These are phyloP conservation scores for Hirschfeldia incana DNA, from an alignment of 345 rosid species.

Conservation along the genomic window DNA sequence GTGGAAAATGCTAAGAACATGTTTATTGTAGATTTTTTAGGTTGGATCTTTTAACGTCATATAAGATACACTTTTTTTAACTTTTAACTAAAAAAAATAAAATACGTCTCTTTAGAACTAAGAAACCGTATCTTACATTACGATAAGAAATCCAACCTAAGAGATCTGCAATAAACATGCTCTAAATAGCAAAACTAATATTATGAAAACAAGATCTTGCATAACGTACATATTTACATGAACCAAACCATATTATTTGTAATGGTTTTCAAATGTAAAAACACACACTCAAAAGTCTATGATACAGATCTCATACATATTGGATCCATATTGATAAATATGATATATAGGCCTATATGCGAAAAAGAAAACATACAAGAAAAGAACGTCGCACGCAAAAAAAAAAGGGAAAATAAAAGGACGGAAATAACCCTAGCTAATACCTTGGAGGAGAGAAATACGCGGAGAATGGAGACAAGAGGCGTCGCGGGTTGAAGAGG, in stretches of 20 bases:
- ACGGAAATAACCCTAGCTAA: slow-evolving; percentile 3
- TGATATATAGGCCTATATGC: background rate
- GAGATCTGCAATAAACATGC: too few relatives aligned
- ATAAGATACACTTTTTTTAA: too few relatives aligned
- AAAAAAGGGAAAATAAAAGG: too few relatives aligned
- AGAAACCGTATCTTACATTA: too few relatives aligned
- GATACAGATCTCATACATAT: background rate
- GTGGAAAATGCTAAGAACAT: background rate
- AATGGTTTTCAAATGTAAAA: background rate
- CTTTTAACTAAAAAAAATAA: too few relatives aligned
- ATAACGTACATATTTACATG: background rate
- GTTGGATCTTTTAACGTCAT: too few relatives aligned
- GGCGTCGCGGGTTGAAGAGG: slow-evolving; percentile 68
- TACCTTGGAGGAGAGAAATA: slow-evolving; percentile 39
- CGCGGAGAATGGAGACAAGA: slow-evolving; percentile 51
- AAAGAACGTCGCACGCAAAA: too few relatives aligned
- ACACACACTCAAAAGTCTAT: background rate
- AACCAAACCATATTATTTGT: background rate
- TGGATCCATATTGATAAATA: background rate
- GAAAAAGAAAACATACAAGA: background rate
- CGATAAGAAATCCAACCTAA: too few relatives aligned
- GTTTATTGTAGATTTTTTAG: too few relatives aligned
- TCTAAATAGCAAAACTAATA: background rate
- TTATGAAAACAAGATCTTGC: background rate
- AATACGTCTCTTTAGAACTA: too few relatives aligned